Conservation (phyloP, 169 alveolate genomes). For the Theileria equi region DNA sequence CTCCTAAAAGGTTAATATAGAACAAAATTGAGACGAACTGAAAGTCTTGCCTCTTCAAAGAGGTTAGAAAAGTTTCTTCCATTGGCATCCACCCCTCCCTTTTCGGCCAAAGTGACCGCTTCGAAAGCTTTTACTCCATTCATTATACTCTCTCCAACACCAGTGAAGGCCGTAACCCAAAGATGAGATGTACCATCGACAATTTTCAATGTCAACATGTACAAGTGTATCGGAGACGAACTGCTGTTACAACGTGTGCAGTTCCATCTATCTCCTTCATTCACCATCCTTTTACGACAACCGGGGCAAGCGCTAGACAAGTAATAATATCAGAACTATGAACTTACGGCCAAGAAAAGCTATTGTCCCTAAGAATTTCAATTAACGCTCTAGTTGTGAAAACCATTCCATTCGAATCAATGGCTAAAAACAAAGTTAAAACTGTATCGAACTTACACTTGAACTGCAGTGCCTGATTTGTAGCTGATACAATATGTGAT, state of each 20-base stretch:
- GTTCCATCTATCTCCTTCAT: slow-evolving; percentile 49
- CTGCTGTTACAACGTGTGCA: slow-evolving; percentile 67
- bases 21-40: slow-evolving; percentile 1
- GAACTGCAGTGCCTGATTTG: slow-evolving; percentile 60
- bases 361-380: slow-evolving; percentile 47
- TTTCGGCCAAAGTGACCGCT: slow-evolving; percentile 19
- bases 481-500: slow-evolving; percentile 35
- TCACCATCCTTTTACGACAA: slow-evolving; percentile 68
- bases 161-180: slow-evolving; percentile 69
- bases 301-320: slow-evolving; percentile 68
- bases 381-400: slow-evolving; percentile 55
- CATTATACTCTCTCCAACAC: slow-evolving; percentile 63
- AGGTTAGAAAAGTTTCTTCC: slow-evolving; percentile 51
- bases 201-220: slow-evolving; percentile 65
- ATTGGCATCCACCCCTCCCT: slow-evolving; percentile 18
- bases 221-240: slow-evolving; percentile 63
- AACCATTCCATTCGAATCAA: slow-evolving; percentile 34
- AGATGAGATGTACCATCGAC: slow-evolving; percentile 66
- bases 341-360: slow-evolving; percentile 57
- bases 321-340: not conserved
- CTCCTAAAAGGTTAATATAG: slow-evolving; percentile 18
- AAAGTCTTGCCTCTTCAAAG: slow-evolving; percentile 63
- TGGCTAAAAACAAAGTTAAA: slow-evolving; percentile 5
- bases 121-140: slow-evolving; percentile 38
- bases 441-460: slow-evolving; percentile 30